Base-by-base conservation (phyloP, 2,329 filamentous ascomycete genomes). In the Drechslerella dactyloides region DNA sequence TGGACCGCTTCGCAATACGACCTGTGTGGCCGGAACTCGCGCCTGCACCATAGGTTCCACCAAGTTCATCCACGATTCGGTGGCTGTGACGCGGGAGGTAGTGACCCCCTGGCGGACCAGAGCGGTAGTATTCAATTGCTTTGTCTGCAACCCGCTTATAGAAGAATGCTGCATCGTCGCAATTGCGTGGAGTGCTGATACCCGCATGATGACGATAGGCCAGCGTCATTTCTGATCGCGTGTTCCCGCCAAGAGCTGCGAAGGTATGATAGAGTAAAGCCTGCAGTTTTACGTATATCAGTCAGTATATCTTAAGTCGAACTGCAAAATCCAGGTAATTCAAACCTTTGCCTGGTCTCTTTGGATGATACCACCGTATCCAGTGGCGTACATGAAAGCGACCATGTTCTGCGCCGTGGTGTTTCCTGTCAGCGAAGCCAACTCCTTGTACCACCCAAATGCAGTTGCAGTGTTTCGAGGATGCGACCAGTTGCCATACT, bases 101-200 rank as follows among this genome's bases (percentile, higher is more conserved):
- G 80, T 89, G 88, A 2, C 94, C 94, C 10, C 93, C 93, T 0
- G 94, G 93, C 0, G 94, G 93, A 0, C 94, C 96, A 2, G 91
- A 91, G 51, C 91, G 87, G 79, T 91, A 91, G 85, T 91, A 97
- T 7, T 84, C 82, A 69, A 99, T 90, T 7, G 92, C 92, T 81
- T 96, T 96, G 80, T 97, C 91, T 1, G 96, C 94, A 1, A 96
- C 94, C 58, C 86, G 85, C 80, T 94, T 96, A 83, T 99, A 99
- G 81, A 93, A 96, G 77, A 88, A 87, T 54, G 89, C 88, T 0
- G 93, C 90, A 74, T 86, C 84, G 66, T 97, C 91, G 79, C 94
- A 99, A 77, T 90, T 91, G 76, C 91, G 89, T 0, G 91, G 86
- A 1, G 91, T 90, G 4, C 91, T 91, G 73, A 99, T 91, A 1